Evolutionary conservation across 73 alveolate genomes (phyloP).

Genomic region (Blepharisma stoltei): DNA sequence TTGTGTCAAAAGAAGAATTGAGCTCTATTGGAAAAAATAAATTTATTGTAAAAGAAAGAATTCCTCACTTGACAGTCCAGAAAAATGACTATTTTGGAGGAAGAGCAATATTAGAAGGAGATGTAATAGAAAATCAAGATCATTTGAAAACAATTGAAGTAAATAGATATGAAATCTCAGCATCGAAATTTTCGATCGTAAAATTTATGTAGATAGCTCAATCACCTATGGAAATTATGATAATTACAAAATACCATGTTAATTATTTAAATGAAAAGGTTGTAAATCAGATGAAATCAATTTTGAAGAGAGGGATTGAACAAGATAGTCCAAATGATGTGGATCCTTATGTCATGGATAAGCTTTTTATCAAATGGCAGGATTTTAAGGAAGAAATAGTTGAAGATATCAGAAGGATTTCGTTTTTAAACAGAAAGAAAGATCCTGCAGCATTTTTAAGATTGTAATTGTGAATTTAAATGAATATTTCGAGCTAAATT

Average conservation of each 20-base stretch:
- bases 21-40: neutral
- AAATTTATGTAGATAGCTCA: neutral
- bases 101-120: neutral
- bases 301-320: neutral
- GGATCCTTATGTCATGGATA: neutral
- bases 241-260: neutral
- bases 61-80: neutral
- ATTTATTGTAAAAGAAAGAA: neutral
- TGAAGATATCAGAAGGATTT: neutral
- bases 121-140: neutral
- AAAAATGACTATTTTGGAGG: constrained; percentile 14
- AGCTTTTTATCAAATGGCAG: neutral
- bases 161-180: no score
- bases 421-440: neutral
- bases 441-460: no score
- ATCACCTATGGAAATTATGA: neutral
- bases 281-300: neutral
- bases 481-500: no score
- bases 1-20: neutral
- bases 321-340: constrained; percentile 10
- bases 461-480: no score
- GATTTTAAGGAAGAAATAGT: neutral
- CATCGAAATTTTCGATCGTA: no score
- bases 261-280: neutral
- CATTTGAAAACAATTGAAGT: no score